phyloP scores from a whole-genome alignment of 352 stramenopile genomes.

The Globisporangium cystogenes region DNA sequence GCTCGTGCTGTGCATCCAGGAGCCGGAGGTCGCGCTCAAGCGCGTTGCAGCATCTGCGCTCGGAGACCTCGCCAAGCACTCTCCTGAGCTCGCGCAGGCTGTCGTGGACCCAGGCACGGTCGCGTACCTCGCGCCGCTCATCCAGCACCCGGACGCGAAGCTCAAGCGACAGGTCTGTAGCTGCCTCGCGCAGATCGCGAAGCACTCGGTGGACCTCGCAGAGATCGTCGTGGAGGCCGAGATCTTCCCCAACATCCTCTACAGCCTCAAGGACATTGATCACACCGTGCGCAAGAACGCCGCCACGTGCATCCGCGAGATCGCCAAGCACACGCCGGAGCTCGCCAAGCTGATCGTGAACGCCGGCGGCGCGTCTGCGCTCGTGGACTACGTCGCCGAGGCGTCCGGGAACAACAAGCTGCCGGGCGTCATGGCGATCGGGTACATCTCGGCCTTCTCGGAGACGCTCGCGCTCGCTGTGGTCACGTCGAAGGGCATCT shows the following conservation, averaged over 20 bases:
- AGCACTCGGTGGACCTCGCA: slow-evolving; percentile 93
- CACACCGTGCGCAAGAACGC: slow-evolving; percentile 94
- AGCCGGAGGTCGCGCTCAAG: slow-evolving; percentile 94
- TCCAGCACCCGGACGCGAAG: slow-evolving; percentile 93
- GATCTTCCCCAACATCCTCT: slow-evolving; percentile 95
- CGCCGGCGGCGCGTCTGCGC: slow-evolving; percentile 88
- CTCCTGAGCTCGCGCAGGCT: slow-evolving; percentile 90
- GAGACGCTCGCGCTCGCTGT: slow-evolving; percentile 92
- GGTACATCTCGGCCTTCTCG: slow-evolving; percentile 94
- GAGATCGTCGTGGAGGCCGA: slow-evolving; percentile 95
- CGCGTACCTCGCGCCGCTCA: slow-evolving; percentile 91
- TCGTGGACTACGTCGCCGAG: slow-evolving; percentile 92
- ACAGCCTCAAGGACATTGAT: slow-evolving; percentile 94
- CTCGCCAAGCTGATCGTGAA: slow-evolving; percentile 96
- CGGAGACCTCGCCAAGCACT: slow-evolving; percentile 94
- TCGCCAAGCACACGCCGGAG: slow-evolving; percentile 94
- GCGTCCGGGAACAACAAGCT: slow-evolving; percentile 91
- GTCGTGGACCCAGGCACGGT: slow-evolving; percentile 92
- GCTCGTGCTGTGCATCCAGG: slow-evolving; percentile 94
- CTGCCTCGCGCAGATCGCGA: slow-evolving; percentile 93
- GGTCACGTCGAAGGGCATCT: slow-evolving; percentile 93
- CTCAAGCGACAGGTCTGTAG: slow-evolving; percentile 91
- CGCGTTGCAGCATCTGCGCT: slow-evolving; percentile 91
- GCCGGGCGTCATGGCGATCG: slow-evolving; percentile 94
- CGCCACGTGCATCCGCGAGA: slow-evolving; percentile 92